Evolutionary conservation across 2,329 filamentous ascomycete species (phyloP).

Genomic region (Fusarium liriodendri): DNA sequence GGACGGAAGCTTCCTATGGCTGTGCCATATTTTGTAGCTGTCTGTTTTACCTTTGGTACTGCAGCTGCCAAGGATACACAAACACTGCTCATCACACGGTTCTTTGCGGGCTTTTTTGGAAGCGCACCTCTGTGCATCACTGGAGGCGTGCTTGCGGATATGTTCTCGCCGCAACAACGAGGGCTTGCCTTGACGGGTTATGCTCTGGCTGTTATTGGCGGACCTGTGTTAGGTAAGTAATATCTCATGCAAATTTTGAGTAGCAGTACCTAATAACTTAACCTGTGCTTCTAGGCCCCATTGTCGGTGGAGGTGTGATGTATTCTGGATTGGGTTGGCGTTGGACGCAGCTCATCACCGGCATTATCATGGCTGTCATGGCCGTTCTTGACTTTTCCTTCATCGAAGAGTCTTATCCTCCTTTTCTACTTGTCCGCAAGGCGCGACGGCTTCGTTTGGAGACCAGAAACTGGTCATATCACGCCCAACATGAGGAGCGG

Average conservation of each 20-base stretch:
- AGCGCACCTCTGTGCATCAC: neutral
- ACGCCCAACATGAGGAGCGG: neutral
- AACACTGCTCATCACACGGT: neutral
- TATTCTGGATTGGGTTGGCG: neutral
- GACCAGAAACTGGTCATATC: neutral
- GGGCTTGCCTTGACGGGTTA: neutral
- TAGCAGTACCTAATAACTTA: neutral
- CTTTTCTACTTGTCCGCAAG: neutral
- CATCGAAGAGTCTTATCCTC: neutral
- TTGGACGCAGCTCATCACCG: neutral
- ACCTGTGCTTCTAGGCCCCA: neutral
- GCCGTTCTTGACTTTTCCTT: neutral
- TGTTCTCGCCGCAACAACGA: neutral
- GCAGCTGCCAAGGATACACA: neutral
- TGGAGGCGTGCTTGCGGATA: neutral
- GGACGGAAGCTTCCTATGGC: neutral
- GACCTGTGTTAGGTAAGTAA: neutral
- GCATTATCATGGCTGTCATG: neutral
- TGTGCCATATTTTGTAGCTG: neutral
- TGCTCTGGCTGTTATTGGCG: neutral
- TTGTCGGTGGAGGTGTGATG: neutral
- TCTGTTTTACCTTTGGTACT: neutral
- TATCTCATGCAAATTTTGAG: neutral
- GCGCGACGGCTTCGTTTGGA: neutral
- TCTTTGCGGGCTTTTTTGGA: neutral